Base-by-base conservation (phyloP, 1,139 yeast species). In the Protomyces inouyei region DNA sequence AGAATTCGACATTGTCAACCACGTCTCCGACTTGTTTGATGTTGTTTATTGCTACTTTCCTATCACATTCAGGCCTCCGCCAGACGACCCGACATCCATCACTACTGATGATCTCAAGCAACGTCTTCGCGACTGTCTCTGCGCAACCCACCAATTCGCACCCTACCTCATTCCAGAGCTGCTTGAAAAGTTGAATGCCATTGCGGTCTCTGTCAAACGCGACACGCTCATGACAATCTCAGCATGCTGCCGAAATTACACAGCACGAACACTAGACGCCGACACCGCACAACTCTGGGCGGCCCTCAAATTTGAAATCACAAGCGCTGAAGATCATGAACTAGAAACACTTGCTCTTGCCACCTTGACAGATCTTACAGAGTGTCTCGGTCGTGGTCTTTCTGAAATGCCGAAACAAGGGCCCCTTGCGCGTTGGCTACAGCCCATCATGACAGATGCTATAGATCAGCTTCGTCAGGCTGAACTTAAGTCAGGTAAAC, bases 21-120 rank as follows among this genome's bases (percentile, higher is more conserved):
- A 54, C 18, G 64, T 25, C 6, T 67, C 68, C 67, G 90, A 88
- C 35, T 75, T 93, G 66, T 93, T 92, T 72, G 98, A 95, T 73
- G 85, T 88, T 45, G 81, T 91, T 51, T 93, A 93, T 73, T 93
- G 98, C 74, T 95, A 95, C 76, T 95, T 92, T 76, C 99, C 99
- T 3, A 92, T 95, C 61, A 88, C 97, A 0, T 95, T 95, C 76
- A 64, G 69, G 23, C 70, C 72, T 21, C 97, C 98, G 1, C 97
- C 98, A 0, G 86, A 88, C 72, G 97, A 92, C 74, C 96, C 97
- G 0, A 90, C 91, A 73, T 85, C 86, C 67, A 88, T 91, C 67
- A 84, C 96, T 0, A 83, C 91, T 1, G 82, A 80, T 1, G 88
- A 90, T 64, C 79, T 93, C 69, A 90, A 89, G 71, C 56, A 71